Conservation (phyloP, 2,329 filamentous ascomycete species). For the Acephala macrosclerotiorum region DNA sequence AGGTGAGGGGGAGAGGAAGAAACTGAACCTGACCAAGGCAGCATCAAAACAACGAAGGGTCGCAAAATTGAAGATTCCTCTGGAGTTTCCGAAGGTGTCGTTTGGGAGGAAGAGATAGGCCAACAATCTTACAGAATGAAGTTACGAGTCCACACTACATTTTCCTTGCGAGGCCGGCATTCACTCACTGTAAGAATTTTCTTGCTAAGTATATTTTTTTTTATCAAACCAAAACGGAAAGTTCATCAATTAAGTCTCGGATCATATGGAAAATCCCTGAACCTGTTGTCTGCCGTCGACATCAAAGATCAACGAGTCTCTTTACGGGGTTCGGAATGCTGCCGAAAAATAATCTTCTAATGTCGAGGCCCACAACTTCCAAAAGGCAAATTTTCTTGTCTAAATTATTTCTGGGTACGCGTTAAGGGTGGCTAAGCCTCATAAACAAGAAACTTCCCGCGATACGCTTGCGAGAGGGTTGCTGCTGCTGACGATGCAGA, state of each 20-base stretch:
- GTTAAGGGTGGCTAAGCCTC: conserved; percentile 4
- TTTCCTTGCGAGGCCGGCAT: too few species aligned
- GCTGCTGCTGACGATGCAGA: conserved; percentile 4
- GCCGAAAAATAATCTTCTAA: neutral
- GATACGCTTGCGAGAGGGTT: conserved; percentile 1
- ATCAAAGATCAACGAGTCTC: neutral
- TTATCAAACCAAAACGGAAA: neutral
- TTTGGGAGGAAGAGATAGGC: conserved; percentile 37
- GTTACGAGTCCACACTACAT: neutral
- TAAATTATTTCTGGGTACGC: neutral
- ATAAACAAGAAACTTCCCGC: neutral
- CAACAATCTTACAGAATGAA: conserved; percentile 1
- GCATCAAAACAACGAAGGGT: conserved; percentile 67
- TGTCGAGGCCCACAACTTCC: neutral
- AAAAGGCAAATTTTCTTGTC: neutral
- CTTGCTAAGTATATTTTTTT: neutral
- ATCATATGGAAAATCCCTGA: neutral
- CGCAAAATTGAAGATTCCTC: conserved; percentile 77
- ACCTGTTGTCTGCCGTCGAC: neutral
- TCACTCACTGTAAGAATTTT: neutral
- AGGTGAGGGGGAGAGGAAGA: conserved; percentile 55
- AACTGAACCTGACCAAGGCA: conserved; percentile 65
- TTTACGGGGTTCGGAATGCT: neutral
- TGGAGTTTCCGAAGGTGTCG: conserved; percentile 77
- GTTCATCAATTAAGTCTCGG: neutral